Evolutionary conservation across 768 basidiomycete species (phyloP).

Genomic region (Collybiopsis confluens): DNA sequence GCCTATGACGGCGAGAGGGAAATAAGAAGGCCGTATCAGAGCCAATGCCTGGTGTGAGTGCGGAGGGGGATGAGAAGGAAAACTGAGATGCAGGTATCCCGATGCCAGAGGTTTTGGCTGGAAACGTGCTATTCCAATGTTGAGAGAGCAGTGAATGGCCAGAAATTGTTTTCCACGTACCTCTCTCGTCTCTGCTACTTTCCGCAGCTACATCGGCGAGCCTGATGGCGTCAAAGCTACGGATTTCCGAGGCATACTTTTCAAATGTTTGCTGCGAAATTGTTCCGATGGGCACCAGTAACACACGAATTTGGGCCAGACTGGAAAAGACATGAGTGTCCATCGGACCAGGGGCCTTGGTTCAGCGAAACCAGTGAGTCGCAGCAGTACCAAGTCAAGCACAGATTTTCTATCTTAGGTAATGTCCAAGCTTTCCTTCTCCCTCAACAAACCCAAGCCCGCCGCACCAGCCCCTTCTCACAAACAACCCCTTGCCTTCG

Average conservation of each 20-base stretch:
- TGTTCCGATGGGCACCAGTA: conserved; percentile 81
- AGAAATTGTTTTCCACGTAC: conserved; percentile 31
- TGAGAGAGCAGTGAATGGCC: conserved; percentile 9
- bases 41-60: conserved; percentile 62
- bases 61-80: conserved; percentile 71
- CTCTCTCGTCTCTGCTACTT: conserved; percentile 72
- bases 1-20: conserved; percentile 86
- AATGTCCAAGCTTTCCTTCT: conserved; percentile 86
- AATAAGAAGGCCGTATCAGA: conserved; percentile 74
- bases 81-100: conserved; percentile 81
- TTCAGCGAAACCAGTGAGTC: no score
- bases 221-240: conserved; percentile 66
- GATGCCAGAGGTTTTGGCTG: conserved; percentile 72
- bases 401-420: neutral
- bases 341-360: conserved; percentile 35
- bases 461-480: conserved; percentile 37
- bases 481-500: conserved; percentile 60
- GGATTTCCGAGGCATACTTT: conserved; percentile 68
- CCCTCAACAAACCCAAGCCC: conserved; percentile 63
- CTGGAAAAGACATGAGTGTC: conserved; percentile 72
- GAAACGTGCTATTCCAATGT: conserved; percentile 57
- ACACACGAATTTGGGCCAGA: conserved; percentile 79
- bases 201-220: conserved; percentile 76
- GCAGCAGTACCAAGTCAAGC: neutral
- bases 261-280: conserved; percentile 70